Conservation (phyloP, 345 rosid species). For the Lepidium didymum region DNA sequence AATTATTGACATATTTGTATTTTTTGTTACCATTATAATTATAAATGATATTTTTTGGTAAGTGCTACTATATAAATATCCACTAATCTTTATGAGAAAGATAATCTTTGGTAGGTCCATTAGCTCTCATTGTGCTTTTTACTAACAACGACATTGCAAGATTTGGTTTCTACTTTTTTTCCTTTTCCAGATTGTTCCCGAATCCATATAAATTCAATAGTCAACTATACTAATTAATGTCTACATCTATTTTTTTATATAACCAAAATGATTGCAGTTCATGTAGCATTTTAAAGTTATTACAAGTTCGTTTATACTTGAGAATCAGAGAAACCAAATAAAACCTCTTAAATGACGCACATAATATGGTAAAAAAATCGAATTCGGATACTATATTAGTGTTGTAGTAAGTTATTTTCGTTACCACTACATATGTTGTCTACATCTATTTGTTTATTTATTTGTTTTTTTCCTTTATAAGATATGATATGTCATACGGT, state of each 20-base stretch:
- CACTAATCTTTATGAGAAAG: not conserved
- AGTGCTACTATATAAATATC: not conserved
- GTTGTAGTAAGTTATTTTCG: no score
- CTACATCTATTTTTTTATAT: slow-evolving; percentile 3
- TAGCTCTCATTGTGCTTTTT: slow-evolving; percentile 36
- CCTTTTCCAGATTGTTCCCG: not conserved
- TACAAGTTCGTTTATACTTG: no score
- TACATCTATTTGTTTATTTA: no score
- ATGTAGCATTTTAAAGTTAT: no score
- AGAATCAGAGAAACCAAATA: no score
- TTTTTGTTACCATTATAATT: not conserved
- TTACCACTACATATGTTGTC: no score
- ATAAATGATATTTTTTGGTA: not conserved
- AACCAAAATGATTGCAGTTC: no score
- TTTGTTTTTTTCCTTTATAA: no score
- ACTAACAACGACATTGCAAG: slow-evolving; percentile 27
- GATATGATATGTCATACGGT: not conserved
- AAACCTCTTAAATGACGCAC: no score
- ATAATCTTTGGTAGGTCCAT: slow-evolving; percentile 44
- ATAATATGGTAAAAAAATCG: no score
- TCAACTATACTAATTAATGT: slow-evolving; percentile 19
- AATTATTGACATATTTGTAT: no score
- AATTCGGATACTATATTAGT: no score
- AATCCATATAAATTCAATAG: not conserved
- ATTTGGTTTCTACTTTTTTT: slow-evolving; percentile 5